Evolutionary conservation across 2,329 filamentous ascomycete species (phyloP).

Genomic region (Paecilomyces variotii): DNA sequence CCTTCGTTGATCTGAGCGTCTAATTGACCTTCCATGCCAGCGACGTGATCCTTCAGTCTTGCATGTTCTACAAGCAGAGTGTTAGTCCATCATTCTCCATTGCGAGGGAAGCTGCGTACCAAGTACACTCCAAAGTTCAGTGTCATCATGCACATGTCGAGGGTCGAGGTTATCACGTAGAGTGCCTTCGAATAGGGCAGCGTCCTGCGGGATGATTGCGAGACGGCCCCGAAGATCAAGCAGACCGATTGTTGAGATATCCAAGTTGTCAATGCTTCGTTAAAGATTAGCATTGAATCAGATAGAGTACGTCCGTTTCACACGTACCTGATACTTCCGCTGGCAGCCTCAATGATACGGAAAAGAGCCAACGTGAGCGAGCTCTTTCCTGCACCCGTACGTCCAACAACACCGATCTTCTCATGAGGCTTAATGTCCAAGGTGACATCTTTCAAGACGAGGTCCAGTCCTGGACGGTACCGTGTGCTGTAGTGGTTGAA

Average conservation of each 20-base stretch:
- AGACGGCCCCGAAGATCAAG: slow-evolving; percentile 80
- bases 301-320: not conserved
- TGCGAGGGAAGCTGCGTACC: slow-evolving; percentile 49
- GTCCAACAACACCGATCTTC: slow-evolving; percentile 95
- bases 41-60: slow-evolving; percentile 81
- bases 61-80: slow-evolving; percentile 63
- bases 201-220: slow-evolving; percentile 96
- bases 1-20: slow-evolving; percentile 90
- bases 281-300: slow-evolving; percentile 8
- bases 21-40: slow-evolving; percentile 77
- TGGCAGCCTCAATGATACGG: slow-evolving; percentile 82
- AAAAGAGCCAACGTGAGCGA: slow-evolving; percentile 89
- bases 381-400: slow-evolving; percentile 93
- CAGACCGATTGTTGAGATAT: slow-evolving; percentile 84
- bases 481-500: slow-evolving; percentile 93
- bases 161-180: slow-evolving; percentile 94
- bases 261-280: slow-evolving; percentile 69
- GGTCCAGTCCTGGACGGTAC: slow-evolving; percentile 80
- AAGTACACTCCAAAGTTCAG: slow-evolving; percentile 90
- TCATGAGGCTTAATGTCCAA: slow-evolving; percentile 91
- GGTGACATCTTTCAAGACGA: slow-evolving; percentile 88
- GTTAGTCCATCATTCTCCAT: slow-evolving; percentile 30
- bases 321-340: slow-evolving; percentile 60
- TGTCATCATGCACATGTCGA: slow-evolving; percentile 90
- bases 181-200: slow-evolving; percentile 87